Percentiles rank a stretch among this genome's conserved stretches.
These are phyloP conservation scores for Chrysanthemum makinoi DNA, from an alignment of 129 eudicot genomes.

Conservation along the genomic window DNA sequence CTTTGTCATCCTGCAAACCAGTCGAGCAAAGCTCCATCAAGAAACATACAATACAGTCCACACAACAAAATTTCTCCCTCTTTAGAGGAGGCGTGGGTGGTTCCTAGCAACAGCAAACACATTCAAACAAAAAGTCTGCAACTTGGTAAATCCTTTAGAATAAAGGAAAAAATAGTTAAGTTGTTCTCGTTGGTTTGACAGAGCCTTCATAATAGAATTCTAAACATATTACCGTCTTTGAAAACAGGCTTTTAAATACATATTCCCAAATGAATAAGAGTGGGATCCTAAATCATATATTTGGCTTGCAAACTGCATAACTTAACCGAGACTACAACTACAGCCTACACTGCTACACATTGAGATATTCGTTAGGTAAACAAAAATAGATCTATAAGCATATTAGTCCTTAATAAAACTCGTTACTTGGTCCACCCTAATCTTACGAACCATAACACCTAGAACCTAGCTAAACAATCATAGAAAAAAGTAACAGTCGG, in stretches of 20 bases:
- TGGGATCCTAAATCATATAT: neutral
- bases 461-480: neutral
- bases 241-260: no score
- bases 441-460: neutral
- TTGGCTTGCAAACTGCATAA: slow-evolving; percentile 8
- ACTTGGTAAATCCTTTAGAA: neutral
- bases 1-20: slow-evolving; percentile 67
- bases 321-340: neutral
- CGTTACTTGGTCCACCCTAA: neutral
- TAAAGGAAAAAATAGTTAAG: neutral
- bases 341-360: neutral
- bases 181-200: slow-evolving; percentile 7
- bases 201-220: neutral
- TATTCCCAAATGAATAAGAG: no score
- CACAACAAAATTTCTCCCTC: neutral
- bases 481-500: neutral
- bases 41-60: no score
- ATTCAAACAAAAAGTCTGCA: neutral
- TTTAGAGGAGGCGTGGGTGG: neutral
- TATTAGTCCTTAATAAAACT: neutral
- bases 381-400: neutral
- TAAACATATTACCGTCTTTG: no score
- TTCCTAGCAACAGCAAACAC: slow-evolving; percentile 13
- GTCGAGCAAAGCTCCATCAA: slow-evolving; percentile 18
- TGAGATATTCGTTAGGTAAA: neutral